Conservation (phyloP, 2,329 filamentous ascomycete species). For the Cytospora chrysosperma region DNA sequence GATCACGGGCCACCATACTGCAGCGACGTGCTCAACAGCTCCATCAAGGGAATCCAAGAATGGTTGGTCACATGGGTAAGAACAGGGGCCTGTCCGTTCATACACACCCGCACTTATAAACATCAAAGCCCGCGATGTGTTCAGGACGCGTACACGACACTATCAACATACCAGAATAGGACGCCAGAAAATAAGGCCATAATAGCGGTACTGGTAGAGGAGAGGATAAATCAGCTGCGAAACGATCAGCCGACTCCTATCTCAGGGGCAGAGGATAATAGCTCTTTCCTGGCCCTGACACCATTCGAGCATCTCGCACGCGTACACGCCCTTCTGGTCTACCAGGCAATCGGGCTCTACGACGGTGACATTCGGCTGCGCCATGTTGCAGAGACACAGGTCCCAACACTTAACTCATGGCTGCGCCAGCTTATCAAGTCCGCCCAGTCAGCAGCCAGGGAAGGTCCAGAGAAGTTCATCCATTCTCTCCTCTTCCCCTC, state of each 20-base stretch:
- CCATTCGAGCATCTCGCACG: slow-evolving; percentile 38
- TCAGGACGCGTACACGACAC: slow-evolving; percentile 33
- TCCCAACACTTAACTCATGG: slow-evolving; percentile 16
- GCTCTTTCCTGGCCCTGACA: slow-evolving; percentile 4
- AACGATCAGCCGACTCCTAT: not conserved
- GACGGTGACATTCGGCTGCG: slow-evolving; percentile 48
- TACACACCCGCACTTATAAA: slow-evolving; percentile 33
- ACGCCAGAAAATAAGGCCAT: slow-evolving; percentile 24
- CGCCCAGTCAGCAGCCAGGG: not conserved
- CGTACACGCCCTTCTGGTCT: slow-evolving; percentile 48
- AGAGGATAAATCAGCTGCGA: slow-evolving; percentile 20
- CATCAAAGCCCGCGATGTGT: slow-evolving; percentile 30
- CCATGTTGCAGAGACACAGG: slow-evolving; percentile 36
- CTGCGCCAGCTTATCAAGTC: slow-evolving; percentile 11
- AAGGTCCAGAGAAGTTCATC: slow-evolving; percentile 4
- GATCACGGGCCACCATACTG: slow-evolving; percentile 1
- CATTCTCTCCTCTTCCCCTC: not conserved
- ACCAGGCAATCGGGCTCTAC: slow-evolving; percentile 50
- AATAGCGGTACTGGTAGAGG: slow-evolving; percentile 21
- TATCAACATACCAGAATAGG: slow-evolving; percentile 27
- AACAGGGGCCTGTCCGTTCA: slow-evolving; percentile 33
- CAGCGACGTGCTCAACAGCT: slow-evolving; percentile 17
- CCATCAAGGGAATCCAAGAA: slow-evolving; percentile 21
- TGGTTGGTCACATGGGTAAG: slow-evolving; percentile 33
- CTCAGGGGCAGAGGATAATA: not conserved